Percentiles rank a stretch among this genome's conserved stretches.
phyloP scores from a whole-genome alignment of 2,329 filamentous ascomycete genomes.

The Fusarium ramigenum region DNA sequence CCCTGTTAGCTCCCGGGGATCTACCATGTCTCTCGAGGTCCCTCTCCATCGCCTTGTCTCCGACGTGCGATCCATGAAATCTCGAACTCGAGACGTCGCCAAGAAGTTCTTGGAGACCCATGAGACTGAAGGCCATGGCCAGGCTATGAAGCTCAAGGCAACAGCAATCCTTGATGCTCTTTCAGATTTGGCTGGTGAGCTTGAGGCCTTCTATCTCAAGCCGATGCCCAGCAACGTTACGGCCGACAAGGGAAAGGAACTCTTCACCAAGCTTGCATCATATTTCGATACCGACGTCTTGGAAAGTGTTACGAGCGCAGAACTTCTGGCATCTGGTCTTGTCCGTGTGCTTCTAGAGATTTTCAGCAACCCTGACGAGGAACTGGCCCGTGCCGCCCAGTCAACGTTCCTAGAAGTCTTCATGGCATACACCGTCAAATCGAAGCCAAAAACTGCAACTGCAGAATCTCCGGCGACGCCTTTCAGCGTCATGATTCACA shows the following conservation, averaged over 20 bases:
- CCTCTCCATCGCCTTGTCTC: constrained; percentile 59
- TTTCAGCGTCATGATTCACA: constrained; percentile 90
- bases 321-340: constrained; percentile 89
- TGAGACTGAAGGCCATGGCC: constrained; percentile 77
- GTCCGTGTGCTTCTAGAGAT: constrained; percentile 85
- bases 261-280: constrained; percentile 80
- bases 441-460: constrained; percentile 70
- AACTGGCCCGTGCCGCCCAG: constrained; percentile 72
- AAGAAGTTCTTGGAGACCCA: constrained; percentile 86
- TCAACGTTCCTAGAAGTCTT: constrained; percentile 91
- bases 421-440: constrained; percentile 78
- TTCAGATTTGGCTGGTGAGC: constrained; percentile 74
- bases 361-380: constrained; percentile 76
- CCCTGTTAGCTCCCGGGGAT: constrained; percentile 71
- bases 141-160: constrained; percentile 81
- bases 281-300: constrained; percentile 91
- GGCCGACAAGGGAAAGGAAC: constrained; percentile 63
- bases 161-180: constrained; percentile 77
- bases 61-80: constrained; percentile 63
- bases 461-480: constrained; percentile 79
- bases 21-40: constrained; percentile 70
- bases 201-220: constrained; percentile 75
- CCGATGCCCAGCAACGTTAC: constrained; percentile 57
- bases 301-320: constrained; percentile 94
- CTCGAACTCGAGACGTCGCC: constrained; percentile 79